phyloP scores from a whole-genome alignment of 1,284 basidiomycete genomes.

The Cryptococcus hybrid region DNA sequence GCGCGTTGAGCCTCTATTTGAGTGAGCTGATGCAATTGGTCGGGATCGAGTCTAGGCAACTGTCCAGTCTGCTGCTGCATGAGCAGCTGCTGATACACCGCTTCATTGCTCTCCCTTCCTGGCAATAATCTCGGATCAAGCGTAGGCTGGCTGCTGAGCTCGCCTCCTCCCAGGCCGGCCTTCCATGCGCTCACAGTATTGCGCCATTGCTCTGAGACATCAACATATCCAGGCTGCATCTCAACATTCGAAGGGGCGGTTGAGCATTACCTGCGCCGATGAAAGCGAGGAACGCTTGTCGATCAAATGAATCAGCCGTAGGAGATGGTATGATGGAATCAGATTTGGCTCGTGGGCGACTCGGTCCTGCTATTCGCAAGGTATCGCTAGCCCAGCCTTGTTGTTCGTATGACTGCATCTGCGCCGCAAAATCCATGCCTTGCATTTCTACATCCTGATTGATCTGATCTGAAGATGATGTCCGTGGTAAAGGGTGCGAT shows the following conservation, averaged over 20 bases:
- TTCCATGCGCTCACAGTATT: constrained; percentile 29
- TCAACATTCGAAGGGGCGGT: neutral
- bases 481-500: constrained; percentile 9
- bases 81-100: constrained; percentile 8
- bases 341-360: constrained; percentile 41
- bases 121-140: constrained; percentile 41
- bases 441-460: neutral
- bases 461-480: constrained; percentile 3
- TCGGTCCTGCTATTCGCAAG: constrained; percentile 7
- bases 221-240: constrained; percentile 6
- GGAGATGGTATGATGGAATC: constrained; percentile 38
- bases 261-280: constrained; percentile 10
- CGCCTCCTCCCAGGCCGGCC: constrained; percentile 7
- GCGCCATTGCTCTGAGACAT: constrained; percentile 17
- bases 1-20: constrained; percentile 20
- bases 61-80: constrained; percentile 10
- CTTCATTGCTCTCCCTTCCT: constrained; percentile 14
- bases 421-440: constrained; percentile 16
- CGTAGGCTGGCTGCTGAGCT: constrained; percentile 13
- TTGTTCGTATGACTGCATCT: constrained; percentile 9
- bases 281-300: constrained; percentile 31
- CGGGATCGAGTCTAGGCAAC: neutral
- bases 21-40: constrained; percentile 19
- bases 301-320: constrained; percentile 26
- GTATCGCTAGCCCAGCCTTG: constrained; percentile 9